Conservation (phyloP, 495 filamentous ascomycete genomes). For the Pyrenula massariospora region DNA sequence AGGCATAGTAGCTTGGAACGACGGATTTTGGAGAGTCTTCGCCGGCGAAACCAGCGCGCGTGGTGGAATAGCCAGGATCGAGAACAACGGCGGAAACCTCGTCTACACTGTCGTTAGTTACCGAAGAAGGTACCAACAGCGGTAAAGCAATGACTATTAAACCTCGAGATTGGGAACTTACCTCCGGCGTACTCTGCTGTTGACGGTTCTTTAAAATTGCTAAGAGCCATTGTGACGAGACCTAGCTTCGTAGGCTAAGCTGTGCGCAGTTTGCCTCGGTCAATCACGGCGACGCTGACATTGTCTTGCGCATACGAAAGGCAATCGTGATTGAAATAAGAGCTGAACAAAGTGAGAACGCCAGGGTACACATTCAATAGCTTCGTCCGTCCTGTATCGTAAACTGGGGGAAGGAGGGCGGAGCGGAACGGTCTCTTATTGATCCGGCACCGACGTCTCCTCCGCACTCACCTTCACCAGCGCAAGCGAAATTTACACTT, state of each 20-base stretch:
- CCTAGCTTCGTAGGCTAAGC: too few species aligned
- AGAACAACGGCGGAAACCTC: constrained; percentile 95
- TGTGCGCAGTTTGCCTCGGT: too few species aligned
- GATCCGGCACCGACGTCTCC: not conserved
- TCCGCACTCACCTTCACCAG: too few species aligned
- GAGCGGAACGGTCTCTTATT: not conserved
- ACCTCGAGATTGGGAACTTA: constrained; percentile 23
- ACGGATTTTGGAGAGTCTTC: constrained; percentile 95
- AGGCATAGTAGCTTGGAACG: constrained; percentile 75
- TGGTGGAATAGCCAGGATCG: constrained; percentile 82
- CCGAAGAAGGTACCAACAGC: not conserved
- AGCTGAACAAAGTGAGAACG: too few species aligned
- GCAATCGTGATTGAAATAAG: too few species aligned
- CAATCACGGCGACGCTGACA: too few species aligned
- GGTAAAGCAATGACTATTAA: not conserved
- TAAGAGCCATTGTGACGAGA: constrained; percentile 18
- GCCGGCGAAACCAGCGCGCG: constrained; percentile 90
- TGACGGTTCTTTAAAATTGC: constrained; percentile 41
- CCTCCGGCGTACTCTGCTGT: constrained; percentile 74
- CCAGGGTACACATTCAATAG: too few species aligned
- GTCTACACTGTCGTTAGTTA: constrained; percentile 37
- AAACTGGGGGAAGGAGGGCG: too few species aligned
- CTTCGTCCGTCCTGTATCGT: too few species aligned
- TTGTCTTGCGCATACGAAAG: too few species aligned
- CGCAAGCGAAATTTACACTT: too few species aligned